These are phyloP conservation scores for Leishmania tarentolae DNA, from an alignment of 208 protist genomes.

Conservation along the genomic window DNA sequence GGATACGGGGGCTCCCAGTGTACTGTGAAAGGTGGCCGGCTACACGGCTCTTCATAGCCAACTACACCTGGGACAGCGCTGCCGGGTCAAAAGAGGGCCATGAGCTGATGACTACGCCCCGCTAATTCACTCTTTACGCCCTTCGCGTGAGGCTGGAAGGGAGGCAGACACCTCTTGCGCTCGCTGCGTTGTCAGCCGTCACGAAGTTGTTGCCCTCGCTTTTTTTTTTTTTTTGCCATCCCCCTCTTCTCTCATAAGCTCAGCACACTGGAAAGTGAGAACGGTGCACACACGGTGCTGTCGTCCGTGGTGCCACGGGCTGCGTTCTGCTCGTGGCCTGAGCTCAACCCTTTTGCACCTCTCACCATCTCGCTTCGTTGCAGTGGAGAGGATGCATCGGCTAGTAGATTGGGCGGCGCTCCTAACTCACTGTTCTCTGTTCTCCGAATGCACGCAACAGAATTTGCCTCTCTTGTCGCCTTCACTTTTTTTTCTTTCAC, in stretches of 20 bases:
- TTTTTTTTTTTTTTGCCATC: neutral
- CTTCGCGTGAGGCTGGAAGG: neutral
- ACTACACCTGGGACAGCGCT: neutral
- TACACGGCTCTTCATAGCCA: neutral
- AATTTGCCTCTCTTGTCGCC: constrained; percentile 1
- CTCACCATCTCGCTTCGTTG: neutral
- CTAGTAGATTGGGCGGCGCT: neutral
- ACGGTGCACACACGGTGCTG: neutral
- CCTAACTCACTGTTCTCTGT: neutral
- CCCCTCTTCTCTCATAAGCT: neutral
- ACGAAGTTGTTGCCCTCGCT: neutral
- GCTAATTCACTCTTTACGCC: neutral
- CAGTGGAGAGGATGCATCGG: neutral
- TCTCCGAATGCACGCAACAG: neutral
- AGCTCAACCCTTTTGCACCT: neutral
- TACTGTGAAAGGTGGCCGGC: neutral
- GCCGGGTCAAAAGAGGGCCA: neutral
- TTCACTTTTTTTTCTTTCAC: neutral
- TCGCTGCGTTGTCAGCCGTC: neutral
- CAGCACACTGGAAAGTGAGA: neutral
- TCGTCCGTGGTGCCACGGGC: neutral
- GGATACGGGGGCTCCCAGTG: neutral
- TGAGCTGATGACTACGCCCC: neutral
- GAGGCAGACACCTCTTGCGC: neutral
- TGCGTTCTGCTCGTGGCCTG: neutral